These are phyloP conservation scores for Calonectria pteridis DNA, from an alignment of 2,329 filamentous ascomycete genomes.

Conservation along the genomic window DNA sequence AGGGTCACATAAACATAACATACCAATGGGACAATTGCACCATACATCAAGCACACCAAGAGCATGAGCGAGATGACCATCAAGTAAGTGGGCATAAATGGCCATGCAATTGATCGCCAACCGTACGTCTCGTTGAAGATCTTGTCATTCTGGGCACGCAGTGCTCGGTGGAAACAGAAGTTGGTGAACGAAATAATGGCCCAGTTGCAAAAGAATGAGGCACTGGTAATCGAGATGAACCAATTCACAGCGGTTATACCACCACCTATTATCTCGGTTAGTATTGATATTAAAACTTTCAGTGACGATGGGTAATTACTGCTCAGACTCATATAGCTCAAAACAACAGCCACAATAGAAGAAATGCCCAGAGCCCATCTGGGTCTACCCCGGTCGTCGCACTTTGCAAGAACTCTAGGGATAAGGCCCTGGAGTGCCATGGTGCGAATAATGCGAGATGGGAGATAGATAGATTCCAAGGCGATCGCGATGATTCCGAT, in stretches of 20 bases:
- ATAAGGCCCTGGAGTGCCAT: conserved; percentile 23
- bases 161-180: conserved; percentile 22
- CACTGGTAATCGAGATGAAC: conserved; percentile 29
- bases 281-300: background rate
- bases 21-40: conserved; percentile 18
- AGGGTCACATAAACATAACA: background rate
- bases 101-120: conserved; percentile 24
- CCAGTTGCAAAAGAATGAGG: conserved; percentile 28
- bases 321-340: conserved; percentile 31
- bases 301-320: background rate
- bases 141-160: conserved; percentile 18
- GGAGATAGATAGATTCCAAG: conserved; percentile 18
- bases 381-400: conserved; percentile 21
- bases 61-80: conserved; percentile 14
- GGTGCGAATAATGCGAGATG: conserved; percentile 17
- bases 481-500: conserved; percentile 33
- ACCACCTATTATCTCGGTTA: conserved; percentile 1
- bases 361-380: conserved; percentile 20
- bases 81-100: conserved; percentile 10
- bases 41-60: conserved; percentile 12
- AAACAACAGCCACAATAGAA: background rate
- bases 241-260: conserved; percentile 22
- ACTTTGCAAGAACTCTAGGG: conserved; percentile 17
- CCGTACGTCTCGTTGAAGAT: conserved; percentile 19
- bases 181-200: conserved; percentile 22